These are phyloP conservation scores for Neurospora tetrasperma DNA, from an alignment of 495 filamentous ascomycete species.

Conservation along the genomic window DNA sequence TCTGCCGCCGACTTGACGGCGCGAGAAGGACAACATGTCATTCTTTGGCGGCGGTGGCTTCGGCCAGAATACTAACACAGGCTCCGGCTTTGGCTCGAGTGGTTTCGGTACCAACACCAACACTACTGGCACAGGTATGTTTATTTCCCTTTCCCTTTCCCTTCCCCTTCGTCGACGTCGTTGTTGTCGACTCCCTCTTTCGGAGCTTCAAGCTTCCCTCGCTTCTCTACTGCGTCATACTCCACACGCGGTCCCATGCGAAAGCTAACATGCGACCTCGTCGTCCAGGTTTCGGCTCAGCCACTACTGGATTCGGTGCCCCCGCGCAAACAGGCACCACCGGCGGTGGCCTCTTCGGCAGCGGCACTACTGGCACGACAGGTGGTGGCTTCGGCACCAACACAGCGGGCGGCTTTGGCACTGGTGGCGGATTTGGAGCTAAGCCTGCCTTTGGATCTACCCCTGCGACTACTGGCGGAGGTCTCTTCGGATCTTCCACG, in stretches of 20 bases:
- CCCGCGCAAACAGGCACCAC: slow-evolving; percentile 8
- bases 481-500: slow-evolving; percentile 15
- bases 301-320: slow-evolving; percentile 6
- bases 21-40: slow-evolving; percentile 30
- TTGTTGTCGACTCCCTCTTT: not conserved
- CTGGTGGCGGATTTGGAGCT: slow-evolving; percentile 5
- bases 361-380: slow-evolving; percentile 15
- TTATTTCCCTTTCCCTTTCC: not conserved
- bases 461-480: slow-evolving; percentile 4
- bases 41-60: slow-evolving; percentile 47
- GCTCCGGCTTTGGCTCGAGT: slow-evolving; percentile 40
- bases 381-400: slow-evolving; percentile 15
- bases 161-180: not conserved
- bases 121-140: slow-evolving; percentile 33
- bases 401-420: slow-evolving; percentile 13
- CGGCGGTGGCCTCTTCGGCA: slow-evolving; percentile 37
- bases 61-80: slow-evolving; percentile 48
- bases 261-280: slow-evolving; percentile 1
- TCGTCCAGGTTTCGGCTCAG: slow-evolving; percentile 14
- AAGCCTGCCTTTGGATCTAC: slow-evolving; percentile 12
- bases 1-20: not conserved
- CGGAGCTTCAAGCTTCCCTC: not conserved
- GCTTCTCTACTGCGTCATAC: not conserved
- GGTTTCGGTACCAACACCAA: slow-evolving; percentile 47
- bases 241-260: not conserved